Evolutionary conservation across 176 grass and related monocot genomes (phyloP), one percentile per base, ranked within the genome.

Genomic region (Triticum aestivum): DNA sequence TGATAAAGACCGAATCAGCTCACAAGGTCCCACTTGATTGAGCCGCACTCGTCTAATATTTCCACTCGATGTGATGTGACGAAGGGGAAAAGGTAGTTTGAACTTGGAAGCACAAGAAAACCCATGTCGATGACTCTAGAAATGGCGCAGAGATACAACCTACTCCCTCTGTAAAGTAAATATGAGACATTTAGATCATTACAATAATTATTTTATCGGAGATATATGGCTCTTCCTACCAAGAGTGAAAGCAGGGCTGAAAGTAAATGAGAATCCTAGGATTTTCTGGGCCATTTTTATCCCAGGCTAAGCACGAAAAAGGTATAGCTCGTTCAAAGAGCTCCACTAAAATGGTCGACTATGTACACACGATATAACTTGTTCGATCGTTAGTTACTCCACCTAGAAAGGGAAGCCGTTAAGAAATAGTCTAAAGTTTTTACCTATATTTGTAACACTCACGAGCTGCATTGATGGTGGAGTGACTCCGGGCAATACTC

Each of bases 1-100:
- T 30, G 29, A 30, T 35, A 26, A 29, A 41, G 85, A 87, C 75
- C 85, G 68, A 66, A 91, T 80, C 85, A 63, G 83, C 27, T 39
- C 4, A 63, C 66, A 85, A 42, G 9, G 10, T 7, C 39, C 39
- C 39, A 42, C 39, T 42, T 42, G 9, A 42, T 42, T 42, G 9
- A 42, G 39, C 39, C 39, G 9, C 8, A 9, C 39, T 42, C 39
- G 9, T 42, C 8, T 42, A 42, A 42, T 11, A 2, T 34, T 85
- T 89, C 68, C 68, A 59, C 67, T 45, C 11, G 15, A 84, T 56
- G 5, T 72, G 72, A 59, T 13, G 64, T 82, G 61, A 26, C 15
- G 29, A 21, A 39, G 38, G 7, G 38, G 8, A 79, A 87, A 87
- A 90, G 44, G 66, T 73, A 17, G 54, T 15, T 56, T 56, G 37